Percentiles rank a stretch among this genome's conserved stretches.
Conservation (phyloP, 148 eudicot species). For the Heliamphora exappendiculata region DNA sequence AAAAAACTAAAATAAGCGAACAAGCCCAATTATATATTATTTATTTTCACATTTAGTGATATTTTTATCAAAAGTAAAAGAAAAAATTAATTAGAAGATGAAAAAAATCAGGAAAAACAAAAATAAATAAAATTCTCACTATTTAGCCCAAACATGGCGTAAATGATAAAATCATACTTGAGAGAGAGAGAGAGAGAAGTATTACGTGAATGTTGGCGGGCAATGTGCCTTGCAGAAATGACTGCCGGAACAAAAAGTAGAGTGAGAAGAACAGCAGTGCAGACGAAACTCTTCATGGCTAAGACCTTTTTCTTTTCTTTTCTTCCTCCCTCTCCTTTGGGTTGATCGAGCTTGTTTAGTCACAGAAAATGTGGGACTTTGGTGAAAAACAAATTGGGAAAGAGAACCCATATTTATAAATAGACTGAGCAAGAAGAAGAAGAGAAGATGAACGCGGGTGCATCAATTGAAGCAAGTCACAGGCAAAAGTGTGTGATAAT, state of each 20-base stretch:
- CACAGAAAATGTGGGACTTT: not conserved
- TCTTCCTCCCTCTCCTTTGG: not conserved
- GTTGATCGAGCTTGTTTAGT: not conserved
- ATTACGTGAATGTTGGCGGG: slow-evolving; percentile 32
- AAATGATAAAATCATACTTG: not conserved
- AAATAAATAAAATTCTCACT: too few species aligned
- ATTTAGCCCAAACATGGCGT: too few species aligned
- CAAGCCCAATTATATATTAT: too few species aligned
- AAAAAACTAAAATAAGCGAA: too few species aligned
- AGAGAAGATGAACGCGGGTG: too few species aligned
- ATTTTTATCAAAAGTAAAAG: too few species aligned
- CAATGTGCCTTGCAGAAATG: slow-evolving; percentile 32
- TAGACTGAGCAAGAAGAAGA: not conserved
- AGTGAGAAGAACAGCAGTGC: slow-evolving; percentile 11
- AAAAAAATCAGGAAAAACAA: too few species aligned
- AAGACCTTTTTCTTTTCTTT: not conserved
- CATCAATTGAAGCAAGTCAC: slow-evolving; percentile 45
- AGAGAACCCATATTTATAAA: slow-evolving; percentile 1
- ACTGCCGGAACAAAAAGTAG: slow-evolving; percentile 26
- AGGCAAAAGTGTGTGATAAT: slow-evolving; percentile 14
- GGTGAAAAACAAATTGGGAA: not conserved
- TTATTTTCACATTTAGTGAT: too few species aligned
- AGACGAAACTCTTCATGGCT: slow-evolving; percentile 21
- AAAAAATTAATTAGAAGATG: too few species aligned
- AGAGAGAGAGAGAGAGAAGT: slow-evolving; percentile 2